Base-by-base conservation (phyloP, 2,329 filamentous ascomycete genomes). In the Nothophaeocryptopus gaeumannii region DNA sequence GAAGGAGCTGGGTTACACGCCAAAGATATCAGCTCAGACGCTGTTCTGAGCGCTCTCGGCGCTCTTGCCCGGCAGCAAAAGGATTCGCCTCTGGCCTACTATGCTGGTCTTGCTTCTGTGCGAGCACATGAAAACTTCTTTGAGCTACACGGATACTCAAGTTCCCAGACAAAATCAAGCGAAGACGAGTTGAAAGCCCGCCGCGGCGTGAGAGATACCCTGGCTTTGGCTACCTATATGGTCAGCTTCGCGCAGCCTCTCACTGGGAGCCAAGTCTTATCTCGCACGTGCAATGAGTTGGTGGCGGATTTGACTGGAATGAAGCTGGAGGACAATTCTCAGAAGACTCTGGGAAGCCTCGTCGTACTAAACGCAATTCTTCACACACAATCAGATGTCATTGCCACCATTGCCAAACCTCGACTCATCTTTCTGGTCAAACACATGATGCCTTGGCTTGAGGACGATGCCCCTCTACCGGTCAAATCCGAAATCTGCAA, bases 391-490 rank as follows among this genome's bases (percentile, higher is more conserved):
- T 72, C 76, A 7, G 71, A 78, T 14, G 66, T 73, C 4, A 67
- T 74, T 5, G 74, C 67, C 16, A 74, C 81, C n/a, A 72, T 70
- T 39, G 63, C 74, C 1, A 77, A 75, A 46, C 81, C 91, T 61
- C 80, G 90, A 16, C 70, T 93, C 2, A 82, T 96, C 0, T 93
- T 96, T 70, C 83, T 92, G 8, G 82, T 92, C 36, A 88, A 87
- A 63, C 85, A 91, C 55, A 77, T 96, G 7, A 79, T 87, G 0
- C 79, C 82, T 8, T 91, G 87, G 81, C 72, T 91, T 0, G 78
- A 84, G 11, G 65, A 73, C 0, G 68, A 70, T 1, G 69, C 47
- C 55, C 80, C n/a, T 66, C 72, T 53, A 65, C 77, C 29, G 71
- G 81, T 71, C 69, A 78, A 55, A 79, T 82, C 64, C 71, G 83